Conservation (phyloP, 1,139 yeast genomes). For the Kodamaea fungicola region DNA sequence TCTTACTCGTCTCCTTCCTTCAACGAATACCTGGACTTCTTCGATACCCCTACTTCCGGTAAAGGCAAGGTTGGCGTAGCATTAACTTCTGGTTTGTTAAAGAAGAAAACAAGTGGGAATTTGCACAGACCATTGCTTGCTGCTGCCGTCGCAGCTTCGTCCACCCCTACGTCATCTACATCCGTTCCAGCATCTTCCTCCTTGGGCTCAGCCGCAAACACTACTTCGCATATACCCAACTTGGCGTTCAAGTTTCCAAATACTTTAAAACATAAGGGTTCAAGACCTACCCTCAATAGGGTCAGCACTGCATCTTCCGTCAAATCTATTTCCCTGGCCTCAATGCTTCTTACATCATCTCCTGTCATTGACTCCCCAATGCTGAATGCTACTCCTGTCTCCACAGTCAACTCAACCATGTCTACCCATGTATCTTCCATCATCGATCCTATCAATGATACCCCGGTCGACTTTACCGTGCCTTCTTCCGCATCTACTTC, state of each 20-base stretch:
- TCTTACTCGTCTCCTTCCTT: conserved; percentile 9
- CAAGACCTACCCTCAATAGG: conserved; percentile 18
- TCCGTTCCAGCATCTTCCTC: neutral
- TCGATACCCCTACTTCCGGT: conserved; percentile 4
- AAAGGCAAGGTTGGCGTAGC: conserved; percentile 1
- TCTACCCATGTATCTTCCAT: conserved; percentile 20
- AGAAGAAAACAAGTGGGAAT: conserved; percentile 19
- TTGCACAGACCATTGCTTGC: conserved; percentile 7
- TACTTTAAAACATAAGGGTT: conserved; percentile 13
- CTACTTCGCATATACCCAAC: conserved; percentile 9
- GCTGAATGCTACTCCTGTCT: conserved; percentile 30
- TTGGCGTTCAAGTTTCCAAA: conserved; percentile 20
- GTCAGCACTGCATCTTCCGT: conserved; percentile 10
- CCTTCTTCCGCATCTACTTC: conserved; percentile 16
- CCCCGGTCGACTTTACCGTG: conserved; percentile 40
- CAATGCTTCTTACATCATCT: conserved; percentile 19
- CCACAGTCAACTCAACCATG: conserved; percentile 24
- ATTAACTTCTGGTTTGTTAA: conserved; percentile 11
- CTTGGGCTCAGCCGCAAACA: neutral
- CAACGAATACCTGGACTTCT: conserved; percentile 10
- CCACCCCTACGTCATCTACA: neutral
- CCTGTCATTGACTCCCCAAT: conserved; percentile 37
- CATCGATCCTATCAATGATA: conserved; percentile 40
- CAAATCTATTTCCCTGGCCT: conserved; percentile 10
- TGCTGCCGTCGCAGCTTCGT: neutral